phyloP scores from a whole-genome alignment of 768 basidiomycete species.

The Boletales sp. region DNA sequence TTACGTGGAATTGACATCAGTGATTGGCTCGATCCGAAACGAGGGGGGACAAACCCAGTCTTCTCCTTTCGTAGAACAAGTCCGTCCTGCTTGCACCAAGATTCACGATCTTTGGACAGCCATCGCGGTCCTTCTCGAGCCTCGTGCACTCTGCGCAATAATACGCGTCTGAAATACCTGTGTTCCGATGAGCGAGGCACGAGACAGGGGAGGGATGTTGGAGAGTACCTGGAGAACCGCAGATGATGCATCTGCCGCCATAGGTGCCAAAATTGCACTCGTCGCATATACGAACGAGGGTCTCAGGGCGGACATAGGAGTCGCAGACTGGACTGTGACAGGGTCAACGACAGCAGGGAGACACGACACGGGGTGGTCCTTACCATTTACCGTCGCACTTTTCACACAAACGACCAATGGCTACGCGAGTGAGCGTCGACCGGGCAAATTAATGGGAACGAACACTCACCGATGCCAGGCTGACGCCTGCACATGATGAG shows the following conservation, averaged over 20 bases:
- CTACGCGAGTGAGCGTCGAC: slow-evolving; percentile 36
- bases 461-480: slow-evolving; percentile 82
- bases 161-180: slow-evolving; percentile 98
- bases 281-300: slow-evolving; percentile 96
- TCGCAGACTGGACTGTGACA: slow-evolving; percentile 87
- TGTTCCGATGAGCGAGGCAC: background rate
- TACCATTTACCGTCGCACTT: slow-evolving; percentile 99
- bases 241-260: slow-evolving; percentile 97
- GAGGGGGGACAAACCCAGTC: slow-evolving; percentile 54
- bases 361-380: slow-evolving; percentile 20
- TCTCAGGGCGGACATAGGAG: slow-evolving; percentile 98
- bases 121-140: slow-evolving; percentile 95
- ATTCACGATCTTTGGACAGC: slow-evolving; percentile 97
- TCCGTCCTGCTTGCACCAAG: slow-evolving; percentile 93
- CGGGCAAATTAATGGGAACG: background rate
- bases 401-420: slow-evolving; percentile 97
- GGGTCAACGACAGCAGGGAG: background rate
- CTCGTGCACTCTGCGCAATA: slow-evolving; percentile 98
- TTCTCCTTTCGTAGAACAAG: slow-evolving; percentile 86
- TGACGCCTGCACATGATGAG: slow-evolving; percentile 98
- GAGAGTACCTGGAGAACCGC: slow-evolving; percentile 82
- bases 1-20: background rate
- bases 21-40: background rate
- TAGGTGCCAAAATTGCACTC: slow-evolving; percentile 99
- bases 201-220: background rate